Evolutionary conservation across 176 grass and related monocot species (phyloP), one percentile per base, ranked within the genome.

Genomic region (Ensete glaucum): DNA sequence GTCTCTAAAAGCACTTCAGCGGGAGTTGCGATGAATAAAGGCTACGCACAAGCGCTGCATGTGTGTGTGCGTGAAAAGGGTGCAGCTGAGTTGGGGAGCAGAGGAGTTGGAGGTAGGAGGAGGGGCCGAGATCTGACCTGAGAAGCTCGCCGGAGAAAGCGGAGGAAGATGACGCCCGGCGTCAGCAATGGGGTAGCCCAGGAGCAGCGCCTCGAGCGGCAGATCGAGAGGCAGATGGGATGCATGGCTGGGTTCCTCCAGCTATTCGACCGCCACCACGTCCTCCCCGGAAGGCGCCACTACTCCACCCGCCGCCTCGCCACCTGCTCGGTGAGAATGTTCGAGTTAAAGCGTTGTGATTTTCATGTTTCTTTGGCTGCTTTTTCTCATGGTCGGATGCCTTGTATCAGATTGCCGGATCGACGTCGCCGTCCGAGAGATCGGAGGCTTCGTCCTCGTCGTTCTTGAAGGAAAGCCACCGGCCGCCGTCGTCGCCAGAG

Each of bases 191-290:
- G 73, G 76, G 48, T 49, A 51, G 52, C 19, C 25, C 83, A 87
- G 9, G 87, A 88, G 24, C 54, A 77, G 53, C 83, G 85, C 0
- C 85, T 85, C 1, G 86, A 93, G 85, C 82, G 81, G 81, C 85
- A 73, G 71, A 6, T 89, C 24, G 88, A 81, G 62, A 78, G 81
- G 88, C 88, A 84, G 11, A 64, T 93, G 76, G 94, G 94, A 0
- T 98, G 94, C 81, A 93, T 98, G 88, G 80, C 90, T 0, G 84
- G 90, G 2, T 92, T 98, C 72, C 74, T 98, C 52, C 88, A 93
- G 52, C 81, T 98, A 34, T 93, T 98, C 76, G 90, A 98, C 81
- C 94, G 90, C 0, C 86, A 85, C 0, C 90, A 91, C 62, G n/a
- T 78, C 24, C 12, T 78, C 22, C 11, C 64, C 16, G 64, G 77